Evolutionary conservation across 2,329 filamentous ascomycete species (phyloP).

Genomic region (Didymella arachidicola): DNA sequence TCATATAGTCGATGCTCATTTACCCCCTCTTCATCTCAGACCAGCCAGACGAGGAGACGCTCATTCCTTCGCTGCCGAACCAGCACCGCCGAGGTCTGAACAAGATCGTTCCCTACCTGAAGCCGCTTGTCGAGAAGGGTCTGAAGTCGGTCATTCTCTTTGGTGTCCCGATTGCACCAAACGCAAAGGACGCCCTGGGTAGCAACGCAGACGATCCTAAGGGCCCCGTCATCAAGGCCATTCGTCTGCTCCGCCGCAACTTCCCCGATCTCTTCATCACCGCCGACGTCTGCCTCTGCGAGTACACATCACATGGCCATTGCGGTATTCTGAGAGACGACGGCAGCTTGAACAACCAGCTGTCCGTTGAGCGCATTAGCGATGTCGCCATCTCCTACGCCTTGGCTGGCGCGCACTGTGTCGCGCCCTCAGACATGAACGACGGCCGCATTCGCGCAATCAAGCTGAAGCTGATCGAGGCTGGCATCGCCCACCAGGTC

Average conservation of each 20-base stretch:
- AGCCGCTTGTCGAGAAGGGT: conserved; percentile 86
- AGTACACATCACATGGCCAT: conserved; percentile 98
- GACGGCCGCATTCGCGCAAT: conserved; percentile 96
- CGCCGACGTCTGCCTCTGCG: conserved; percentile 94
- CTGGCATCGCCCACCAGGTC: conserved; percentile 88
- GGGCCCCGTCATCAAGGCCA: conserved; percentile 88
- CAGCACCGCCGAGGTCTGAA: conserved; percentile 90
- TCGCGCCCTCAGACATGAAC: conserved; percentile 98
- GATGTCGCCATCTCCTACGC: conserved; percentile 99
- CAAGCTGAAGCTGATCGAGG: conserved; percentile 96
- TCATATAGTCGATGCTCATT: conserved; percentile 88
- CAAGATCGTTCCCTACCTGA: conserved; percentile 82
- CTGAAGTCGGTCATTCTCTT: conserved; percentile 94
- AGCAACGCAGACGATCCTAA: conserved; percentile 91
- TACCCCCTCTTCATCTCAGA: conserved; percentile 98
- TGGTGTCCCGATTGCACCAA: conserved; percentile 83
- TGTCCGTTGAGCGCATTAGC: conserved; percentile 92
- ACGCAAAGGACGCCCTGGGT: conserved; percentile 88
- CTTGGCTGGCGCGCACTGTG: conserved; percentile 93
- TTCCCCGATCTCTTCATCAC: conserved; percentile 93
- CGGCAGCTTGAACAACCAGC: conserved; percentile 87
- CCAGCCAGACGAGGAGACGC: conserved; percentile 87
- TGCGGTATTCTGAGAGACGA: conserved; percentile 96
- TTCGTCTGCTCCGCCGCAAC: conserved; percentile 80
- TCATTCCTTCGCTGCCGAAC: conserved; percentile 89